These are phyloP conservation scores for Rhizopogon roseolus DNA, from an alignment of 768 basidiomycete species.

Conservation along the genomic window DNA sequence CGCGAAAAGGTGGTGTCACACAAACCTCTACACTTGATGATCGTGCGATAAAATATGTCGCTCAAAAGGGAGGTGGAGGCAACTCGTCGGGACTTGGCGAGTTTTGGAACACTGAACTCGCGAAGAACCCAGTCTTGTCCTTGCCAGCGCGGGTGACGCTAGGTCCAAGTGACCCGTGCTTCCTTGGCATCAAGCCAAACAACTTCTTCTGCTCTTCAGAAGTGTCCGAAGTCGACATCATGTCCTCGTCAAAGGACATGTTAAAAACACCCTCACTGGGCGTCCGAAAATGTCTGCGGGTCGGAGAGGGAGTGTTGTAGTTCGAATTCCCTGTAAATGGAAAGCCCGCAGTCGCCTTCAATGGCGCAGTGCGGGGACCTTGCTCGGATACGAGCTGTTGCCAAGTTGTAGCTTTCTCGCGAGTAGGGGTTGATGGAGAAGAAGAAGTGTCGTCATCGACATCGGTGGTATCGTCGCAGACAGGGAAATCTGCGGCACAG, in stretches of 20 bases:
- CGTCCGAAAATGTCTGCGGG: slow-evolving; percentile 46
- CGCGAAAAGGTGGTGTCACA: slow-evolving; percentile 12
- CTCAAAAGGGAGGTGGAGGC: slow-evolving; percentile 58
- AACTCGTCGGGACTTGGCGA: slow-evolving; percentile 81
- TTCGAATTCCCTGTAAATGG: slow-evolving; percentile 31
- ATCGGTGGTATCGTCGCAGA: slow-evolving; percentile 71
- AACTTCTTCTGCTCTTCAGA: slow-evolving; percentile 33
- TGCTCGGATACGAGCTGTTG: slow-evolving; percentile 32
- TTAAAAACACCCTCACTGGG: slow-evolving; percentile 75
- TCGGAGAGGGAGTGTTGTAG: slow-evolving; percentile 33
- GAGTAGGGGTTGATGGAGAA: slow-evolving; percentile 53
- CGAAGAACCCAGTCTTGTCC: slow-evolving; percentile 54
- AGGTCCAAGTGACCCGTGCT: slow-evolving; percentile 23
- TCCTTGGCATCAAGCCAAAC: slow-evolving; percentile 26
- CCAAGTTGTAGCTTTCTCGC: slow-evolving; percentile 30
- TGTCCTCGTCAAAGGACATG: slow-evolving; percentile 71
- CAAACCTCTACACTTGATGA: slow-evolving; percentile 37
- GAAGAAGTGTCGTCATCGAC: slow-evolving; percentile 31
- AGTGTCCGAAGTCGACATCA: slow-evolving; percentile 35
- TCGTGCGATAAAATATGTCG: slow-evolving; percentile 24
- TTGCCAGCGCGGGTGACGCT: slow-evolving; percentile 19
- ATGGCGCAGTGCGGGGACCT: slow-evolving; percentile 49
- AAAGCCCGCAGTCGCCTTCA: slow-evolving; percentile 33
- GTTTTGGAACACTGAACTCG: slow-evolving; percentile 82
- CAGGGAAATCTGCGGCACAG: slow-evolving; percentile 45